These are phyloP conservation scores for Stenogyne calaminthoides DNA, from an alignment of 305 asterid species.

Conservation along the genomic window DNA sequence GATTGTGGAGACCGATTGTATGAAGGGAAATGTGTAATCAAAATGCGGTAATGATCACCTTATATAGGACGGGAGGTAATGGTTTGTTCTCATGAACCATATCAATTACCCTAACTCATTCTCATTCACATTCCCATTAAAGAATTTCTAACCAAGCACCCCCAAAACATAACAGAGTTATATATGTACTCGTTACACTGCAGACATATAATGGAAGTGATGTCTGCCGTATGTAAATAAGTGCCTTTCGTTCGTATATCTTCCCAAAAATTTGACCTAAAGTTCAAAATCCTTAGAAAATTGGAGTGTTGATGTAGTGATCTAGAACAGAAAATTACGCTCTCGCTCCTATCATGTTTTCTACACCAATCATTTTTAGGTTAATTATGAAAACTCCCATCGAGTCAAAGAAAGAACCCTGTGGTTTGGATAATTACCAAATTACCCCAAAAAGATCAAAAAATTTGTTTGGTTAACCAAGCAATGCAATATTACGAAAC, in stretches of 20 bases:
- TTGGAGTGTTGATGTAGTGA: neutral
- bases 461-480: neutral
- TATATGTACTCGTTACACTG: neutral
- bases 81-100: no score
- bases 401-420: neutral
- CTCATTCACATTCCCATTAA: no score
- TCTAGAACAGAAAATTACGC: no score
- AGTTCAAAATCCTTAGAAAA: neutral
- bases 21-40: no score
- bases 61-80: no score
- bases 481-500: neutral
- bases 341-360: no score
- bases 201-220: neutral
- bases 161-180: neutral
- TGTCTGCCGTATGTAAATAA: neutral
- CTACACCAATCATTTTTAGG: neutral
- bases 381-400: neutral
- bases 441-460: neutral
- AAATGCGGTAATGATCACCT: no score
- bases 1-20: no score
- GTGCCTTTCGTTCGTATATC: neutral
- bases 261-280: neutral
- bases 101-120: no score
- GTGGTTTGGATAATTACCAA: neutral
- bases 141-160: no score